Evolutionary conservation across 2,329 filamentous ascomycete species (phyloP).

Genomic region (Epichloe gansuensis): DNA sequence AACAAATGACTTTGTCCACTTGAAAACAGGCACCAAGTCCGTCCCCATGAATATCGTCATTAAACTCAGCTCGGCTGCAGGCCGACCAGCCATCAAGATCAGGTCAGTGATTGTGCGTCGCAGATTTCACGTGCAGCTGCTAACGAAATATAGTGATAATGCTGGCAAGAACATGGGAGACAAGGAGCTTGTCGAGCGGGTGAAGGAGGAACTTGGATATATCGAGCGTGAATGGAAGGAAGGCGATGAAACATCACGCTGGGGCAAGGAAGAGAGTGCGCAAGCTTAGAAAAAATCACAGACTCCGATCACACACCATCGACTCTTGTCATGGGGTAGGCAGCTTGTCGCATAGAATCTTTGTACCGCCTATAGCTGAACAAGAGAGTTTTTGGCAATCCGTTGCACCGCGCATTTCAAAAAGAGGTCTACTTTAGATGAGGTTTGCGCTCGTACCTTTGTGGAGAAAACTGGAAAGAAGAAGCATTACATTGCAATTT

Average conservation of each 20-base stretch:
- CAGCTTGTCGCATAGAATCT: background rate
- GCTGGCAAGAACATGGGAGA: constrained; percentile 91
- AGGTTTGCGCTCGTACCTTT: no score
- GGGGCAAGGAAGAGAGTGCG: constrained; percentile 45
- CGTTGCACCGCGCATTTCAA: background rate
- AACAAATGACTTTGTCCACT: constrained; percentile 81
- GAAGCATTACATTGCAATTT: background rate
- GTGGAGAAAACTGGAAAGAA: background rate
- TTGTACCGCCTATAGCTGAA: background rate
- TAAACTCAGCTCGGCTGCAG: constrained; percentile 77
- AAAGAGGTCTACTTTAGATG: no score
- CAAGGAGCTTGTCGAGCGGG: constrained; percentile 59
- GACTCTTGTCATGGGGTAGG: background rate
- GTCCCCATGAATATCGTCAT: constrained; percentile 94
- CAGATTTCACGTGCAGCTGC: background rate
- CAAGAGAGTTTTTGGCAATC: background rate
- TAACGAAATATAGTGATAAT: constrained; percentile 47
- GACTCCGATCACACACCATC: background rate
- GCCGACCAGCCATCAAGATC: constrained; percentile 79
- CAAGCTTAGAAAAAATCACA: background rate
- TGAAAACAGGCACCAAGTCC: constrained; percentile 66
- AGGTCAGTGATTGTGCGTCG: constrained; percentile 28
- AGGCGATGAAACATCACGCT: constrained; percentile 72
- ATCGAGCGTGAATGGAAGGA: constrained; percentile 71
- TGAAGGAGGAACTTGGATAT: constrained; percentile 80